A percentile compares a stretch with the other conserved stretches of the same genome.
Evolutionary conservation across 2,329 filamentous ascomycete genomes (phyloP).

Genomic region (Fusarium poae): DNA sequence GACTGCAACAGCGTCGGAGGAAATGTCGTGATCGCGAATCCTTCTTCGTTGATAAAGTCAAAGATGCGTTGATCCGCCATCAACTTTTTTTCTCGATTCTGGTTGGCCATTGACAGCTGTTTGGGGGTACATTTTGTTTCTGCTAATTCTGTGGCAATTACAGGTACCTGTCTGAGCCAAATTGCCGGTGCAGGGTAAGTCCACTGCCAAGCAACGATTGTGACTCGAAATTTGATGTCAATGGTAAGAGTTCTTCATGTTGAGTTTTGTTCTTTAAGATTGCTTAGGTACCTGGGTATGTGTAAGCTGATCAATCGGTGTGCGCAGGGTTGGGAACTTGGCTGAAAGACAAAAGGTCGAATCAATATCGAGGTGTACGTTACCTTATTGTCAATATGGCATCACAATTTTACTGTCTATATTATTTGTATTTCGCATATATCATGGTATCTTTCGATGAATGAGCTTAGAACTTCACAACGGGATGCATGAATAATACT

Average conservation of each 20-base stretch:
- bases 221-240: background rate
- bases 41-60: conserved; percentile 4
- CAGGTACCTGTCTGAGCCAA: background rate
- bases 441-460: no score
- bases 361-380: background rate
- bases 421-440: background rate
- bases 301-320: background rate
- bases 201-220: background rate
- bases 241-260: background rate
- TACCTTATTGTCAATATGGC: background rate
- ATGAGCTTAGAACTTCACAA: no score
- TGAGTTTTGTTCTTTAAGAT: background rate
- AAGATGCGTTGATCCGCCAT: conserved; percentile 25
- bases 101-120: conserved; percentile 13
- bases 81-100: conserved; percentile 36
- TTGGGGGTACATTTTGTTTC: background rate
- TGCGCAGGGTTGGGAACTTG: background rate
- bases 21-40: conserved; percentile 18
- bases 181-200: background rate
- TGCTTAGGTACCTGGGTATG: background rate
- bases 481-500: no score
- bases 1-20: background rate
- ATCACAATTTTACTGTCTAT: no score
- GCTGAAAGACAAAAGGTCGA: background rate
- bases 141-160: background rate